Conservation (phyloP, 2,329 filamentous ascomycete genomes). For the Talaromyces pinophilus region DNA sequence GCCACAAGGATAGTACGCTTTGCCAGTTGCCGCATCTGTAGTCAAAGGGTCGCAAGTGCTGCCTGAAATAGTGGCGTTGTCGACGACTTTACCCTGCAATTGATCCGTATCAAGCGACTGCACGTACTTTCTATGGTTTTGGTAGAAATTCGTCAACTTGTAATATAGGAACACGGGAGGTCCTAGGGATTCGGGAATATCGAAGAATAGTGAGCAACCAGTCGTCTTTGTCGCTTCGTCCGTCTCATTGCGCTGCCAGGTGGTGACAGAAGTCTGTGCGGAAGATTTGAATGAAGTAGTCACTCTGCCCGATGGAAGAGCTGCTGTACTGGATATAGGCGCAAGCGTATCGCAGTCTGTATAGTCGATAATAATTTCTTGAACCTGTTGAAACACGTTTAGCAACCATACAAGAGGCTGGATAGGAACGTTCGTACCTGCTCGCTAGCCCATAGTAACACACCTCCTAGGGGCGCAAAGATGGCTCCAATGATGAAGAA, state of each 20-base stretch:
- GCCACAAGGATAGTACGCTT: conserved; percentile 90
- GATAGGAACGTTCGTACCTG: conserved; percentile 57
- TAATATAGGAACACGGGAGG: conserved; percentile 93
- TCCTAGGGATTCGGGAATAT: conserved; percentile 74
- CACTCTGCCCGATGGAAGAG: conserved; percentile 49
- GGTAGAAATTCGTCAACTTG: conserved; percentile 95
- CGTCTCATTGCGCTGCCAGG: conserved; percentile 33
- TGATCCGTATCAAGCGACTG: conserved; percentile 83
- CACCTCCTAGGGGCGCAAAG: conserved; percentile 87
- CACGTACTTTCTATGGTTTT: conserved; percentile 96
- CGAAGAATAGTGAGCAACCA: conserved; percentile 74
- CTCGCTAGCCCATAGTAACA: conserved; percentile 81
- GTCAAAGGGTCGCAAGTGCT: conserved; percentile 77
- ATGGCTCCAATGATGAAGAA: conserved; percentile 91
- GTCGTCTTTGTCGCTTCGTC: conserved; percentile 35
- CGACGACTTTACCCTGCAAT: conserved; percentile 70
- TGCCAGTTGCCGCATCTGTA: conserved; percentile 53
- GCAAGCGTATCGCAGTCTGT: conserved; percentile 69
- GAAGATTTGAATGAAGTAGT: conserved; percentile 70
- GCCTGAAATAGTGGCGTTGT: conserved; percentile 60
- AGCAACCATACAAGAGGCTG: not conserved
- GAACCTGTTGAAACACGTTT: conserved; percentile 60
- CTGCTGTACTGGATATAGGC: conserved; percentile 45
- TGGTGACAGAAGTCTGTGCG: conserved; percentile 38
- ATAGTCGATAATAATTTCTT: conserved; percentile 91